Conservation (phyloP, 73 alveolate genomes). For the Tetrahymena malaccensis region DNA sequence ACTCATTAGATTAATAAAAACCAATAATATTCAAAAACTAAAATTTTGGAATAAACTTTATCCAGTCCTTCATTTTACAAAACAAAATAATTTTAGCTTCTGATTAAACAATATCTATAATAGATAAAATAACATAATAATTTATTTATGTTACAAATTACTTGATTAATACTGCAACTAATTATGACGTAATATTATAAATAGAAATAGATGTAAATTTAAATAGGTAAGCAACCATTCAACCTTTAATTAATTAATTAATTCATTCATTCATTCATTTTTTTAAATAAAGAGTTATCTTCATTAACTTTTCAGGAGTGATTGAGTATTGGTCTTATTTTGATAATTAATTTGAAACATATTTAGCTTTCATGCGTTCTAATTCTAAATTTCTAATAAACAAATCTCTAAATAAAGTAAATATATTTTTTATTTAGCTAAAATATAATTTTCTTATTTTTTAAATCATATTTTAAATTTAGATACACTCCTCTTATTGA, state of each 20-base stretch:
- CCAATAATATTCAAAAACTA: not conserved
- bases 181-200: not conserved
- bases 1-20: not conserved
- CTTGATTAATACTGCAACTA: not conserved
- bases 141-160: not conserved
- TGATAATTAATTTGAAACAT: not conserved
- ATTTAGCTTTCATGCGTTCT: not conserved
- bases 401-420: not conserved
- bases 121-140: not conserved
- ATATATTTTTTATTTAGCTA: too few species aligned
- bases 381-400: not conserved
- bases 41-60: not conserved
- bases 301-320: not conserved
- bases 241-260: too few species aligned
- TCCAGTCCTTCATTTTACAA: not conserved
- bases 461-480: too few species aligned
- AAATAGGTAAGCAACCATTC: not conserved
- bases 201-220: not conserved
- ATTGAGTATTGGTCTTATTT: not conserved
- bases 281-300: not conserved
- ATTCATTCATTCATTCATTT: not conserved
- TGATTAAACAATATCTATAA: not conserved
- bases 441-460: too few species aligned
- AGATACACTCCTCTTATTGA: too few species aligned
- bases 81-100: not conserved